A percentile compares a stretch with the other conserved stretches of the same genome.
Evolutionary conservation across 1,284 basidiomycete genomes (phyloP).

Genomic region (Cryptococcus sp.): DNA sequence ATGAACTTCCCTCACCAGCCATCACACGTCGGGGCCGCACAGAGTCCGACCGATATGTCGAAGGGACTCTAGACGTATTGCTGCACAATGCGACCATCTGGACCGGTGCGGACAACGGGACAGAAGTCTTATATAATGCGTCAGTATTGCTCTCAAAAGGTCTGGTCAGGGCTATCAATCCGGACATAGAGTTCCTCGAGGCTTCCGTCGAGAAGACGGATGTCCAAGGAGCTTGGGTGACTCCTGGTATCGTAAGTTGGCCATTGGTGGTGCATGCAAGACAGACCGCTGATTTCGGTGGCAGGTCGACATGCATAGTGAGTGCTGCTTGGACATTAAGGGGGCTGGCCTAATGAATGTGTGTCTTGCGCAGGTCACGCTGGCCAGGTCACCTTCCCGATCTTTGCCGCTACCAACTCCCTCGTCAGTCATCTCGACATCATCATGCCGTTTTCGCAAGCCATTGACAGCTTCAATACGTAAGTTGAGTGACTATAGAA

Average conservation of each 20-base stretch:
- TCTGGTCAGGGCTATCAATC: not conserved
- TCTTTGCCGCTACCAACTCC: constrained; percentile 24
- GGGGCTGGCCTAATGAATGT: no score
- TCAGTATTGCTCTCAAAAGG: constrained; percentile 1
- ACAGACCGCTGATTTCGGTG: not conserved
- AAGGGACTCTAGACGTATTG: not conserved
- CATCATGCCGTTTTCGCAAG: constrained; percentile 48
- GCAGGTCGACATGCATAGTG: constrained; percentile 7
- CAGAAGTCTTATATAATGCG: constrained; percentile 1
- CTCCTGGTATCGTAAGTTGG: constrained; percentile 4
- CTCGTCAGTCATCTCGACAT: constrained; percentile 22
- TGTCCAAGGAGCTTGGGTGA: constrained; percentile 7
- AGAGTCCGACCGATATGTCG: not conserved
- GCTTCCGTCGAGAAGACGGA: not conserved
- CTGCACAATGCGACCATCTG: constrained; percentile 3
- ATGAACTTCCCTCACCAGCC: not conserved
- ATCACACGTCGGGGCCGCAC: not conserved
- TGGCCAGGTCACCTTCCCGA: constrained; percentile 5
- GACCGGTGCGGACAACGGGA: constrained; percentile 7
- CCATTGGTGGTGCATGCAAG: not conserved
- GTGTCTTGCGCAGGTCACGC: constrained; percentile 7
- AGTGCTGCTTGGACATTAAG: no score
- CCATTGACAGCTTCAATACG: constrained; percentile 53
- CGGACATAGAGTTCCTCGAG: not conserved
- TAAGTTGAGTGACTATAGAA: not conserved